phyloP scores from a whole-genome alignment of 202 grass and related monocot genomes.

The Dendrocalamus latiflorus region DNA sequence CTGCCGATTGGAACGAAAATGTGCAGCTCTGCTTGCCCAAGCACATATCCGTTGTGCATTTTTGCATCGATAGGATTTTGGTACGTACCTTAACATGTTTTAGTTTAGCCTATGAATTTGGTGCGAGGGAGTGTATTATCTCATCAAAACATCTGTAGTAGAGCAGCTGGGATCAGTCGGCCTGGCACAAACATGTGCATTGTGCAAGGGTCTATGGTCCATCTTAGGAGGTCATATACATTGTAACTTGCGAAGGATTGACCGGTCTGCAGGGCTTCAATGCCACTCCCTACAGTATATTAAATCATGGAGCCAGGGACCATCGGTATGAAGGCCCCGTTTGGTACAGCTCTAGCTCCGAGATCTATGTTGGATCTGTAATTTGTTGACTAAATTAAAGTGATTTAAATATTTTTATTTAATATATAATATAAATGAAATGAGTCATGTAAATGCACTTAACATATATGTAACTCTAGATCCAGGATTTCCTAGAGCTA shows the following conservation, averaged over 20 bases:
- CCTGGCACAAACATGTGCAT: constrained; percentile 8
- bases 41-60: no score
- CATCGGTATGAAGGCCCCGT: not conserved
- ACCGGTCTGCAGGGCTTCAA: not conserved
- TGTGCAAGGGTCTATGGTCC: not conserved
- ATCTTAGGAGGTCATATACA: not conserved
- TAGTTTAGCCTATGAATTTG: not conserved
- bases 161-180: not conserved
- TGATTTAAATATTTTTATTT: no score
- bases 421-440: no score
- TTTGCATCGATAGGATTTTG: not conserved
- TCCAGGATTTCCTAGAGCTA: no score
- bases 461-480: no score
- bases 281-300: not conserved
- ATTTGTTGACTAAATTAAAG: no score
- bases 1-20: no score
- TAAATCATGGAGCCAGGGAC: not conserved
- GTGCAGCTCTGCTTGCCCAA: not conserved
- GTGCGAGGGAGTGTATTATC: not conserved
- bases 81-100: not conserved
- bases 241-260: no score
- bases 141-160: not conserved
- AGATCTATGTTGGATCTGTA: no score
- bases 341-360: no score
- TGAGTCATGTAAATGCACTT: no score